Evolutionary conservation across 495 filamentous ascomycete species (phyloP).

Genomic region (Hypoxylon crocopeplum): DNA sequence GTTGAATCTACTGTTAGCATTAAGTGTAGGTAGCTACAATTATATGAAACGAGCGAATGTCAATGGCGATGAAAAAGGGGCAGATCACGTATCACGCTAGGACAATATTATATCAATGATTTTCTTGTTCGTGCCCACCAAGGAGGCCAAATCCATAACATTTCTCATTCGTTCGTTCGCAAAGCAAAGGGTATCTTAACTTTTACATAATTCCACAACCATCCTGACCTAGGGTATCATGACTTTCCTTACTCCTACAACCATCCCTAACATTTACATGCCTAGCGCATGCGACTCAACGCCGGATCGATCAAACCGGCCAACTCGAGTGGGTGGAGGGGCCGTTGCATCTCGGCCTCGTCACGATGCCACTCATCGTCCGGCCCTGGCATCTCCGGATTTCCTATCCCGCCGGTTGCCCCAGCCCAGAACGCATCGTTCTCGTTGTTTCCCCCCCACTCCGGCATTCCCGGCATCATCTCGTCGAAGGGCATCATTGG

Average conservation of each 20-base stretch:
- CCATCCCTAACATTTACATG: neutral
- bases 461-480: constrained; percentile 3
- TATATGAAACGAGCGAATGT: too few relatives aligned
- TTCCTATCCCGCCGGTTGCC: neutral
- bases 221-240: neutral
- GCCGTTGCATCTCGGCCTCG: constrained; percentile 32
- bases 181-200: constrained; percentile 40
- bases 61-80: too few relatives aligned
- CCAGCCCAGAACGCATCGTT: constrained; percentile 55
- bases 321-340: constrained; percentile 23
- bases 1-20: too few relatives aligned
- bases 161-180: neutral
- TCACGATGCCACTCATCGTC: constrained; percentile 30
- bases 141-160: too few relatives aligned
- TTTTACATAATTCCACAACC: neutral
- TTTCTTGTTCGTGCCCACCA: too few relatives aligned
- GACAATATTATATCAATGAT: too few relatives aligned
- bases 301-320: constrained; percentile 35
- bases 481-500: constrained; percentile 17
- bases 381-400: neutral
- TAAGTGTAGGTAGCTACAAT: too few relatives aligned
- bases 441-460: too few relatives aligned
- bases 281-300: constrained; percentile 5
- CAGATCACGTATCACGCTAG: too few relatives aligned
- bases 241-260: neutral